These are phyloP conservation scores for Parastagonospora avenae DNA, from an alignment of 2,329 filamentous ascomycete species.

Conservation along the genomic window DNA sequence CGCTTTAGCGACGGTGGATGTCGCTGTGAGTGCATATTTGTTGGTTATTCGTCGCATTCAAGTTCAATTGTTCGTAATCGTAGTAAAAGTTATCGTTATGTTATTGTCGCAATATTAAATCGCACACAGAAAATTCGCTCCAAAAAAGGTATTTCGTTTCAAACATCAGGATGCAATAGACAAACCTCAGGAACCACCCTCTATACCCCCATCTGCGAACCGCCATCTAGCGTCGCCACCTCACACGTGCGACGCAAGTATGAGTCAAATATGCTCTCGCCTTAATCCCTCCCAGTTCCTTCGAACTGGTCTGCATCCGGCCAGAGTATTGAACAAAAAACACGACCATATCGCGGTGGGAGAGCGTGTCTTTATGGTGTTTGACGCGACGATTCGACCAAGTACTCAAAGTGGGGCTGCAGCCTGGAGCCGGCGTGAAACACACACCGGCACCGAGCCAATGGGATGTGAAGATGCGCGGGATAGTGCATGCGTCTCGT, in stretches of 20 bases:
- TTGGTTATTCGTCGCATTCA: slow-evolving; percentile 24
- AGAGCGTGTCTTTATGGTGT: slow-evolving; percentile 45
- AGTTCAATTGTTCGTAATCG: slow-evolving; percentile 9
- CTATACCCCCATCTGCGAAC: slow-evolving; percentile 41
- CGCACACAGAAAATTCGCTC: slow-evolving; percentile 12
- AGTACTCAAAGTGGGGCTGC: slow-evolving; percentile 24
- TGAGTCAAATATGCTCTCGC: slow-evolving; percentile 46
- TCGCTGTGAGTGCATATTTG: slow-evolving; percentile 41
- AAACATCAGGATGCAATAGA: slow-evolving; percentile 23
- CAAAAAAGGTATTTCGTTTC: slow-evolving; percentile 15
- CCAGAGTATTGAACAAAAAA: slow-evolving; percentile 43
- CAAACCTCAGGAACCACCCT: slow-evolving; percentile 38
- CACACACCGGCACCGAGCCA: slow-evolving; percentile 30
- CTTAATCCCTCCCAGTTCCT: slow-evolving; percentile 15
- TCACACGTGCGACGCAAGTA: slow-evolving; percentile 48
- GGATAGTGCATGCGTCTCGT: slow-evolving; percentile 28
- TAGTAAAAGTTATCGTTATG: slow-evolving; percentile 3
- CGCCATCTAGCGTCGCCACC: slow-evolving; percentile 23
- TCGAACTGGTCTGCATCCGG: slow-evolving; percentile 33
- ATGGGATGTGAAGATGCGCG: slow-evolving; percentile 20
- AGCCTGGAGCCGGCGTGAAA: slow-evolving; percentile 41
- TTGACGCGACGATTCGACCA: slow-evolving; percentile 47
- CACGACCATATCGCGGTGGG: slow-evolving; percentile 50
- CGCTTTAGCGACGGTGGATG: slow-evolving; percentile 47
- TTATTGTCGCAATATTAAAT: slow-evolving; percentile 13